Base-by-base conservation (phyloP, 2,329 filamentous ascomycete species). In the Exophiala bonariae region DNA sequence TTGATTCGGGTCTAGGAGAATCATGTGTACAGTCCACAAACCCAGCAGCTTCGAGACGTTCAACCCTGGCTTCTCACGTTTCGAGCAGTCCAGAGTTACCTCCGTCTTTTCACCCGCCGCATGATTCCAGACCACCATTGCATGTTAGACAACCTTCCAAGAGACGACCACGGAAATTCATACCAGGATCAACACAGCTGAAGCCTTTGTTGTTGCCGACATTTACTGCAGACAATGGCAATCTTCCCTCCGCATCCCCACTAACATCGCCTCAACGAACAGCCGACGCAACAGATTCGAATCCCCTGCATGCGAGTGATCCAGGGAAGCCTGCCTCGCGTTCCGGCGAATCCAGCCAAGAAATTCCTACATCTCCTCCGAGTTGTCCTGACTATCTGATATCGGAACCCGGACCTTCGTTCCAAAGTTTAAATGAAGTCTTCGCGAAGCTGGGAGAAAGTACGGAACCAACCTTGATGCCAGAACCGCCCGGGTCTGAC, bases 201-300 rank as follows among this genome's bases (percentile, higher is more conserved):
- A 68, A 66, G 34, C 65, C 66, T 17, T 52, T 68, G 4, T 58
- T 68, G 20, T 54, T 68, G 18, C 61, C 61, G 1, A 50, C 59
- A 3, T 52, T 59, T 35, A 59, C 52, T 2, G 47, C 55, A 9
- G 57, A 59, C 4, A 47, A 42, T 41, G 47, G 51, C 9, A 50
- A 52, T 41, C 32, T 55, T 10, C 43, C 50, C 40, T 52, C 51
- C 8, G 47, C 44, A 6, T 52, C 53, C 10, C 49, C 49, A 3
- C 13, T 51, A 3, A 47, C 50, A n/a, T 58, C 57, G 16, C 57
- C 57, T 8, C 44, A 43, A 18, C 41, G 43, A 26, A 8, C 30
- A 11, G 18, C 35, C 8, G 30, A 41, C 9, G n/a, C 28, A 16
- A 9, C 34, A 20, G 30, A 30, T 19, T 32, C 18, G 14, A 37